Conservation (phyloP, 495 filamentous ascomycete genomes). For the Penicillium atrosanguineum region DNA sequence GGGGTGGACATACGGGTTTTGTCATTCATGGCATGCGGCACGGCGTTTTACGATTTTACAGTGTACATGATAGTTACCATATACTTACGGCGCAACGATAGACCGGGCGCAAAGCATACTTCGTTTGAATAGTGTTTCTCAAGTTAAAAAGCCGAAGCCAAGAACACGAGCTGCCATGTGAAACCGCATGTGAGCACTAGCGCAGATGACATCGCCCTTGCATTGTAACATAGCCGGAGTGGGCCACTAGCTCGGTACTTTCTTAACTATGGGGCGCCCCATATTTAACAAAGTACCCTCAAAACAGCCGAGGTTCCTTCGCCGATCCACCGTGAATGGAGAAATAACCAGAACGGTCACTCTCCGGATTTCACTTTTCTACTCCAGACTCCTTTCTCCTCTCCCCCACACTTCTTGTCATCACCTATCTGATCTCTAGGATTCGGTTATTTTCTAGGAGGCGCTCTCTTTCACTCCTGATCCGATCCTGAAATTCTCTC, state of each 20-base stretch:
- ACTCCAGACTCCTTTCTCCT: slow-evolving; percentile 12
- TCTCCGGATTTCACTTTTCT: slow-evolving; percentile 17
- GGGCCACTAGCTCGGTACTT: slow-evolving; percentile 14
- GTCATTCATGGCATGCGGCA: slow-evolving; percentile 9
- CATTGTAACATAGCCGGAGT: background rate
- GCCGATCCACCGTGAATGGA: slow-evolving; percentile 10
- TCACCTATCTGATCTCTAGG: slow-evolving; percentile 3
- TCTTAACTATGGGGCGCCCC: background rate
- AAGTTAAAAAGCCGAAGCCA: background rate
- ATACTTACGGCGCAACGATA: background rate
- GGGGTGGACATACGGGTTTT: slow-evolving; percentile 13
- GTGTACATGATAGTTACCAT: background rate
- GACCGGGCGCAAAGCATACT: background rate
- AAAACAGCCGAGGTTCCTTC: slow-evolving; percentile 27
- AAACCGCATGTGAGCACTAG: slow-evolving; percentile 15
- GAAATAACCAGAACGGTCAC: slow-evolving; percentile 18
- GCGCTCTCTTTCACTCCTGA: slow-evolving; percentile 7
- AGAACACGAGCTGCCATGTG: slow-evolving; percentile 13
- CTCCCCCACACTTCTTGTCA: slow-evolving; percentile 5
- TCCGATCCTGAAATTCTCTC: background rate
- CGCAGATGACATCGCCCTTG: slow-evolving; percentile 14
- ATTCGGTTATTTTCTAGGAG: background rate
- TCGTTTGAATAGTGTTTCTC: background rate
- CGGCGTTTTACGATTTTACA: slow-evolving; percentile 3
- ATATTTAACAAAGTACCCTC: slow-evolving; percentile 3